These are phyloP conservation scores for Xylariaceae sp. DNA, from an alignment of 2,329 filamentous ascomycete species.

Conservation along the genomic window DNA sequence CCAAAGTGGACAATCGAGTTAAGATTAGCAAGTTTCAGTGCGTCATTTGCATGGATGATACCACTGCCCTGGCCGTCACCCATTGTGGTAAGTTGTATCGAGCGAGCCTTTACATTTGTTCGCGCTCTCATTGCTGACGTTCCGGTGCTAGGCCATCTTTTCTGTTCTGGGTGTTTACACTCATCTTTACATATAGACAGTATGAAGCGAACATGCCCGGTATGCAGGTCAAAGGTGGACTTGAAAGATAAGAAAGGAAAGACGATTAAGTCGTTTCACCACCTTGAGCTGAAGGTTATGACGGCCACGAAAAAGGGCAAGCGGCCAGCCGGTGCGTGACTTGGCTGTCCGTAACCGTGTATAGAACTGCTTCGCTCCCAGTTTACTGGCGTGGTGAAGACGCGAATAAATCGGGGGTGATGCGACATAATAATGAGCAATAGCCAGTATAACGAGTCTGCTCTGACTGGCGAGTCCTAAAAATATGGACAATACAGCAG, in stretches of 20 bases:
- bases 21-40: conserved; percentile 59
- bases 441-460: neutral
- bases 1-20: conserved; percentile 45
- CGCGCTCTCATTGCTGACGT: conserved; percentile 6
- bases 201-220: conserved; percentile 57
- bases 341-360: neutral
- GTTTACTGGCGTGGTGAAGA: conserved; percentile 25
- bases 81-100: conserved; percentile 55
- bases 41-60: conserved; percentile 64
- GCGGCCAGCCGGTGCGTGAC: conserved; percentile 29
- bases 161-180: conserved; percentile 60
- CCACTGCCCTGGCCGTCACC: conserved; percentile 55
- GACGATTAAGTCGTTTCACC: conserved; percentile 49
- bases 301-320: conserved; percentile 53
- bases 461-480: neutral
- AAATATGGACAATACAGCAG: neutral
- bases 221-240: conserved; percentile 59
- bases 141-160: conserved; percentile 52
- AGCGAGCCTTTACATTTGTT: neutral
- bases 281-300: conserved; percentile 60
- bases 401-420: conserved; percentile 13
- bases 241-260: conserved; percentile 41
- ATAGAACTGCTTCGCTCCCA: neutral
- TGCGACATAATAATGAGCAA: neutral
- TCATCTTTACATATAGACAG: conserved; percentile 54